phyloP scores from a whole-genome alignment of 768 basidiomycete genomes.

The Lentinus brumalis region DNA sequence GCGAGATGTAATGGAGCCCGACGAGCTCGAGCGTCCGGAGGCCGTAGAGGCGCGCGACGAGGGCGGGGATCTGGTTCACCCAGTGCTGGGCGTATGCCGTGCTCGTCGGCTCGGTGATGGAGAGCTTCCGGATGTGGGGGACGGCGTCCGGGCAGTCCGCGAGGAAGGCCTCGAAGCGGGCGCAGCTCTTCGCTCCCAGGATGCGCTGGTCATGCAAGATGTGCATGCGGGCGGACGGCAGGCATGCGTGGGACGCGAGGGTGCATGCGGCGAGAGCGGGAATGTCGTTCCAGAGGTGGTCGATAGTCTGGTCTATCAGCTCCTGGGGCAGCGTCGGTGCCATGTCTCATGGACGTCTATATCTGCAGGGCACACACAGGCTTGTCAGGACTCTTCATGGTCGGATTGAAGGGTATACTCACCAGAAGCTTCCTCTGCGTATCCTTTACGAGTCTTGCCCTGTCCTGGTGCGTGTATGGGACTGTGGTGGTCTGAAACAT shows the following conservation, averaged over 20 bases:
- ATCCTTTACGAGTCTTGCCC: neutral
- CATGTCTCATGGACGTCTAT: neutral
- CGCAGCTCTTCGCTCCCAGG: constrained; percentile 9
- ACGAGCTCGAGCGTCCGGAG: constrained; percentile 16
- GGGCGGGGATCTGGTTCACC: constrained; percentile 14
- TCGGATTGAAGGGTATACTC: neutral
- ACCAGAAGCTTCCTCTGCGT: neutral
- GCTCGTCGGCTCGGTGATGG: constrained; percentile 18
- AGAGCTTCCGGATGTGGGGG: constrained; percentile 24
- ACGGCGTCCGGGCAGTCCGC: constrained; percentile 19
- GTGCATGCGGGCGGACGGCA: constrained; percentile 27
- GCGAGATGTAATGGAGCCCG: constrained; percentile 15
- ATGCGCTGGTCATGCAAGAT: constrained; percentile 28
- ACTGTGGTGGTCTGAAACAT: constrained; percentile 2
- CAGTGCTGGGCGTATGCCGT: constrained; percentile 15
- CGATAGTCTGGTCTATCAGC: constrained; percentile 30
- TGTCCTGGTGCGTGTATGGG: neutral
- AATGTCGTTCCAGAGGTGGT: constrained; percentile 31
- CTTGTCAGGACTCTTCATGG: neutral
- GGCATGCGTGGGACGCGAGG: constrained; percentile 21
- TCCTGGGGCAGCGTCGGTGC: constrained; percentile 26
- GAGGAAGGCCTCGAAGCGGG: constrained; percentile 21
- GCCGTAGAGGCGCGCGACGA: constrained; percentile 8
- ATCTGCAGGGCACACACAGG: neutral
- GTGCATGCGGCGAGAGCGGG: constrained; percentile 24